Evolutionary conservation across 257 asterid genomes (phyloP), one percentile per base, ranked within the genome.

Genomic region (Nicotiana noctiflora): DNA sequence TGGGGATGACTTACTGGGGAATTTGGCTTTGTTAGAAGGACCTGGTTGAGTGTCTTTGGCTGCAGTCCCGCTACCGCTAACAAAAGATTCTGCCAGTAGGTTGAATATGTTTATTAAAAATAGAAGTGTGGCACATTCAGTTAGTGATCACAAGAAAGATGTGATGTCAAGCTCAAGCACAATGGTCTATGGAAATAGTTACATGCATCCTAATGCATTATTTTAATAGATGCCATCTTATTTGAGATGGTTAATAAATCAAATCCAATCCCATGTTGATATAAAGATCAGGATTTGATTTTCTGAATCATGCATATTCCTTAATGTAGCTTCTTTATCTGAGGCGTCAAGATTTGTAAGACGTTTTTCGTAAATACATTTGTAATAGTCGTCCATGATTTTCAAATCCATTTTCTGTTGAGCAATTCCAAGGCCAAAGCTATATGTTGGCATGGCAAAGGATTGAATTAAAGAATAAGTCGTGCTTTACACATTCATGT

Each of bases 31-130:
- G 79, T 44, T 37, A 29, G 75, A 25, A 18, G 82, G 72, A 66
- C 82, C 64, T 31, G 81, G 62, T 18, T 4, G 57, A 5, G 74
- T 52, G 52, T 78, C 67, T 51, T 74, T 74, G 65, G 27, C 65
- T 31, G 21, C 81, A 83, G 75, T 65, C 17, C 59, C 86, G 75
- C 66, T 79, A 29, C 53, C 74, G 32, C 63, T 15, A 85, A 84
- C 17, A 55, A 75, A 49, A 74, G 67, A 78, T 70, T 74, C 83
- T 75, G 8, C 55, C 66, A 67, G 27, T 40, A 53, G 12, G 57
- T 77, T 31, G 6, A 17, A 76, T 76, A 8, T 8, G 80, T 40
- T 53, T 27, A 40, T 37, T 68, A 14, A 56, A 19, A 4, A 15
- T 13, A 68, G 6, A 15, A 51, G 4, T 18, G 56, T 13, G 56